Conservation (phyloP, 2,329 filamentous ascomycete genomes). For the Periconia macrospinosa region DNA sequence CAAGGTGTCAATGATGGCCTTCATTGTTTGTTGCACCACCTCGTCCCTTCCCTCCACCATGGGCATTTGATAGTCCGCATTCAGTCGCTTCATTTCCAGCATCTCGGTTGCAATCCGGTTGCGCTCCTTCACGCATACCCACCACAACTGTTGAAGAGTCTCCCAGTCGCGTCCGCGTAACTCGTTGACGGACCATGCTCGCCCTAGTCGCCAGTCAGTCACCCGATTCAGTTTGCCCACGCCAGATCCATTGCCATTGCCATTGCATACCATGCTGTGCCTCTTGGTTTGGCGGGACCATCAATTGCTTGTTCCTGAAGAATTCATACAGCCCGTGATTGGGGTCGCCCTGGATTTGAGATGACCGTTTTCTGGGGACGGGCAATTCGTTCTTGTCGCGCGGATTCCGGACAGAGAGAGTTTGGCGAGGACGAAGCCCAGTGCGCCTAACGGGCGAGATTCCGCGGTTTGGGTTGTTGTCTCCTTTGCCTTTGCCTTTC, state of each 20-base stretch:
- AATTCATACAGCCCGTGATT: conserved; percentile 92
- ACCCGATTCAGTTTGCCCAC: not conserved
- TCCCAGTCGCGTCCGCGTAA: conserved; percentile 90
- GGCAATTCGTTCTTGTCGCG: conserved; percentile 57
- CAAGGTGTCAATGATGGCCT: conserved; percentile 78
- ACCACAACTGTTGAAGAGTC: conserved; percentile 90
- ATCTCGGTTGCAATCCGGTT: conserved; percentile 84
- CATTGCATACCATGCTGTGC: conserved; percentile 62
- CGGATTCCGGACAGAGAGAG: conserved; percentile 71
- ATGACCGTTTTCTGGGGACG: conserved; percentile 65
- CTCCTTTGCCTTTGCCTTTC: conserved; percentile 52
- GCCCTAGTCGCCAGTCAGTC: conserved; percentile 51
- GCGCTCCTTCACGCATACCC: conserved; percentile 87
- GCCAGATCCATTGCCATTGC: not conserved
- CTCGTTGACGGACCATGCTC: conserved; percentile 83
- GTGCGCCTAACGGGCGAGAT: conserved; percentile 79
- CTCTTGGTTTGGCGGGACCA: conserved; percentile 73
- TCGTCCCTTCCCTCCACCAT: conserved; percentile 67
- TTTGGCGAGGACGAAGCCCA: conserved; percentile 65
- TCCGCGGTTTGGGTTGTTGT: conserved; percentile 79
- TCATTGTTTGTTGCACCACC: conserved; percentile 75
- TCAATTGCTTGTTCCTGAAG: conserved; percentile 70
- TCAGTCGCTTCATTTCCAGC: conserved; percentile 66
- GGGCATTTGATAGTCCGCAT: conserved; percentile 72
- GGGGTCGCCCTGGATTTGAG: conserved; percentile 64